phyloP scores from a whole-genome alignment of 1,284 basidiomycete species.

The Tilletia indica region DNA sequence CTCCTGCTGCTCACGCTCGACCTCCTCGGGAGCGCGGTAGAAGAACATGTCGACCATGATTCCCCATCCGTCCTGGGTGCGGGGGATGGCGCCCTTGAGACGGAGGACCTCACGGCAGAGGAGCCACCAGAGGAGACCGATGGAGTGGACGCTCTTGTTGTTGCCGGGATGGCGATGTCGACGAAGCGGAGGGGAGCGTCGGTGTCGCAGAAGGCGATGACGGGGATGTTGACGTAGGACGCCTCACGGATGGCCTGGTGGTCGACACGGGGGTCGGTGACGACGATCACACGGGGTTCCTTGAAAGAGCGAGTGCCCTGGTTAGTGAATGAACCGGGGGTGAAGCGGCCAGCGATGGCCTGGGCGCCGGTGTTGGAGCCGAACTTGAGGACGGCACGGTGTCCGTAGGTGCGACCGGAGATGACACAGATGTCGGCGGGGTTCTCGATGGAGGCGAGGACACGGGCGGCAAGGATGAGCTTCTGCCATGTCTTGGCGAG shows the following conservation, averaged over 20 bases:
- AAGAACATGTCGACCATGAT: constrained; percentile 99
- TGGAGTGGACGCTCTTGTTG: constrained; percentile 96
- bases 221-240: constrained; percentile 99
- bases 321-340: constrained; percentile 94
- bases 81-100: constrained; percentile 85
- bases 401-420: constrained; percentile 95
- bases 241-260: constrained; percentile 99
- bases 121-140: constrained; percentile 98
- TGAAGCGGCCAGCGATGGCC: constrained; percentile 98
- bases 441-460: constrained; percentile 73
- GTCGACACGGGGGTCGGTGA: constrained; percentile 98
- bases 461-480: constrained; percentile 61
- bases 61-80: constrained; percentile 86
- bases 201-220: constrained; percentile 97
- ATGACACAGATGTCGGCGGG: constrained; percentile 97
- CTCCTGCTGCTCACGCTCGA: constrained; percentile 92
- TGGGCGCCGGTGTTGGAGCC: constrained; percentile 96
- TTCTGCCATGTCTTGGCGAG: constrained; percentile 99
- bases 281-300: constrained; percentile 95
- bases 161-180: constrained; percentile 96
- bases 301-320: constrained; percentile 99
- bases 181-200: constrained; percentile 96
- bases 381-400: constrained; percentile 98
- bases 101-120: constrained; percentile 96
- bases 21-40: constrained; percentile 99